Percentiles rank a stretch among this genome's conserved stretches.
phyloP scores from a whole-genome alignment of 2,329 filamentous ascomycete species.

The Ceratocystis ficicola region DNA sequence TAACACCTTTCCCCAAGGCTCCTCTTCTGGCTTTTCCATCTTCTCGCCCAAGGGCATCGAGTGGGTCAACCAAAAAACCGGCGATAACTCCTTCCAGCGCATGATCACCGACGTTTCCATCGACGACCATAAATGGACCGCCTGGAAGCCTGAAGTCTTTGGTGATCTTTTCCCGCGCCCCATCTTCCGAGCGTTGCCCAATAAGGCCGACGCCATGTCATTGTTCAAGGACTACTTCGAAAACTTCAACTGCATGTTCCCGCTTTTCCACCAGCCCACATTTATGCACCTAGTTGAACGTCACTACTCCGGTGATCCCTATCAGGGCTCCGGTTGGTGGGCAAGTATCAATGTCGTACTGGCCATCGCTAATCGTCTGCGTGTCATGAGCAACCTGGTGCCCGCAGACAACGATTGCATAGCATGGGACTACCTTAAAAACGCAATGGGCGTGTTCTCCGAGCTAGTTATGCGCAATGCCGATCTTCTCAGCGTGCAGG shows the following conservation, averaged over 20 bases:
- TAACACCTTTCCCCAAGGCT: conserved; percentile 43
- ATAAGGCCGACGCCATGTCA: conserved; percentile 76
- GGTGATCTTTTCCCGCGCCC: conserved; percentile 78
- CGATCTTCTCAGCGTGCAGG: conserved; percentile 88
- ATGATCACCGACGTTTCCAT: conserved; percentile 90
- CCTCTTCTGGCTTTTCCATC: conserved; percentile 94
- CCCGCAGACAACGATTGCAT: conserved; percentile 85
- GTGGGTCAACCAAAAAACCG: conserved; percentile 96
- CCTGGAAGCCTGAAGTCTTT: conserved; percentile 98
- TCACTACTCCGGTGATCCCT: conserved; percentile 85
- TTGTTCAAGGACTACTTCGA: conserved; percentile 90
- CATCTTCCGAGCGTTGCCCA: conserved; percentile 70
- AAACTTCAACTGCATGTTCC: conserved; percentile 99
- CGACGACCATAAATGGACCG: conserved; percentile 89
- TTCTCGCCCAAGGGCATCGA: conserved; percentile 97
- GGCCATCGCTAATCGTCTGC: conserved; percentile 82
- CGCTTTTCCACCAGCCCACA: conserved; percentile 90
- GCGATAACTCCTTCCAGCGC: conserved; percentile 84
- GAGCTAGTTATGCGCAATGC: conserved; percentile 94
- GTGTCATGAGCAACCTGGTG: conserved; percentile 90
- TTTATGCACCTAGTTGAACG: conserved; percentile 96
- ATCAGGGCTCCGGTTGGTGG: conserved; percentile 96
- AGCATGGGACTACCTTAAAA: conserved; percentile 92
- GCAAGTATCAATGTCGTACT: conserved; percentile 87
- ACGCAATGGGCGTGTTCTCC: conserved; percentile 83